Conservation (phyloP, 139 green algal genomes). For the Haematococcus sp. region DNA sequence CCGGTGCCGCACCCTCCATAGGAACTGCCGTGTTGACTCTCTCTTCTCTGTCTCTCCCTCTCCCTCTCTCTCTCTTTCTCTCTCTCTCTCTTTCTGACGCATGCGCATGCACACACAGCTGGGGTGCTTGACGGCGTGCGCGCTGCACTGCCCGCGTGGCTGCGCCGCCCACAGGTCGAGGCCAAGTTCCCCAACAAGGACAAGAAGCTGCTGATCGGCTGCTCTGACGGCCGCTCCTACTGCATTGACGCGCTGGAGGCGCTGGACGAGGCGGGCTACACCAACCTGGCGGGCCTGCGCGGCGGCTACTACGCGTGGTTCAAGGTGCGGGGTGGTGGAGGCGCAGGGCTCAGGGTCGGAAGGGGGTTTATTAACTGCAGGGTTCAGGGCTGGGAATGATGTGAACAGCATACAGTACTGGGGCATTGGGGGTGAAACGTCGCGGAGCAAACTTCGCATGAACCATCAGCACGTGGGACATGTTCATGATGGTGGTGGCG, state of each 20-base stretch:
- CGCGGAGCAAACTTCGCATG: not conserved
- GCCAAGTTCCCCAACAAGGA: constrained; percentile 75
- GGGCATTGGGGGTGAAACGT: not conserved
- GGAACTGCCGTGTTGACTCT: too few relatives aligned
- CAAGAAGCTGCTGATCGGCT: constrained; percentile 68
- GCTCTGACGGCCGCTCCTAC: constrained; percentile 75
- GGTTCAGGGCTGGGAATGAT: not conserved
- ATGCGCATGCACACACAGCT: too few relatives aligned
- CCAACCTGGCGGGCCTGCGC: constrained; percentile 66
- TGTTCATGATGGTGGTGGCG: not conserved
- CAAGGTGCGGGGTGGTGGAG: constrained; percentile 15
- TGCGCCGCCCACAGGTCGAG: constrained; percentile 47
- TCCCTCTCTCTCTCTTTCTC: too few relatives aligned
- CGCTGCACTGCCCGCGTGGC: not conserved
- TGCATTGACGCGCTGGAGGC: constrained; percentile 73
- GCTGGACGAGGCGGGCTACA: constrained; percentile 82
- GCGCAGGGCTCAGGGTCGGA: not conserved
- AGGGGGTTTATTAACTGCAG: too few relatives aligned
- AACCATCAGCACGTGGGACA: not conserved
- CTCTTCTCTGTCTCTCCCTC: too few relatives aligned
- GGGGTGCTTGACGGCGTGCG: too few relatives aligned
- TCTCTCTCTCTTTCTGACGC: too few relatives aligned
- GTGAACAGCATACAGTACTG: not conserved
- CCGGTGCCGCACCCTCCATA: too few relatives aligned
- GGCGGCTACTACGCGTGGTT: constrained; percentile 84